Evolutionary conservation across 2,329 filamentous ascomycete genomes (phyloP).

Genomic region (Acarospora socialis): DNA sequence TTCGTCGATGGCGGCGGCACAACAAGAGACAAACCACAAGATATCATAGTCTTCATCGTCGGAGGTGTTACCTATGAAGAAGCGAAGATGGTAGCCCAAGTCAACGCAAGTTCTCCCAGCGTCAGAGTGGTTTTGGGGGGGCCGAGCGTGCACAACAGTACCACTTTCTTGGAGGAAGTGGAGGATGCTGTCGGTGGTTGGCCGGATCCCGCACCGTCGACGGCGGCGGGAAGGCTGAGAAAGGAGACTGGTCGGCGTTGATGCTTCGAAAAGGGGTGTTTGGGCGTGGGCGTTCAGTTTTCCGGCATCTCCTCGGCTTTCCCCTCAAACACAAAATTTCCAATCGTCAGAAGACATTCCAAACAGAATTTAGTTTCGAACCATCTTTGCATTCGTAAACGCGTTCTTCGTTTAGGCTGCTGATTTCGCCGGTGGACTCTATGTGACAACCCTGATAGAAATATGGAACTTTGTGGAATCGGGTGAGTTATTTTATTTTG

Average conservation of each 20-base stretch:
- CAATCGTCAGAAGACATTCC: too few species aligned
- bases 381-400: too few species aligned
- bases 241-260: constrained; percentile 44
- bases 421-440: too few species aligned
- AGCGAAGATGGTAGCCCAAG: constrained; percentile 85
- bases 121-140: constrained; percentile 80
- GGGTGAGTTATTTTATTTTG: too few species aligned
- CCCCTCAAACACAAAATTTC: too few species aligned
- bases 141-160: constrained; percentile 76
- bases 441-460: too few species aligned
- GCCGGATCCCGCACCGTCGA: constrained; percentile 54
- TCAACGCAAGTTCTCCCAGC: constrained; percentile 82
- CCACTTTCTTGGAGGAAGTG: constrained; percentile 78
- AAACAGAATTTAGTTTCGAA: too few species aligned
- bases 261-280: constrained; percentile 8
- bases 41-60: constrained; percentile 87
- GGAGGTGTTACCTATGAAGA: constrained; percentile 94
- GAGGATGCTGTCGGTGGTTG: constrained; percentile 76
- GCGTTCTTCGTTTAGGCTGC: too few species aligned
- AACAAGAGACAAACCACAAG: constrained; percentile 89
- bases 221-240: constrained; percentile 47
- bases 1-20: constrained; percentile 81
- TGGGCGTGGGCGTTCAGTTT: constrained; percentile 3
- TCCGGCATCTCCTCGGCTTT: too few species aligned
- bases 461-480: too few species aligned